Percentiles rank a stretch among this genome's conserved stretches.
These are phyloP conservation scores for Seiridium unicorne DNA, from an alignment of 2,329 filamentous ascomycete species.

Conservation along the genomic window DNA sequence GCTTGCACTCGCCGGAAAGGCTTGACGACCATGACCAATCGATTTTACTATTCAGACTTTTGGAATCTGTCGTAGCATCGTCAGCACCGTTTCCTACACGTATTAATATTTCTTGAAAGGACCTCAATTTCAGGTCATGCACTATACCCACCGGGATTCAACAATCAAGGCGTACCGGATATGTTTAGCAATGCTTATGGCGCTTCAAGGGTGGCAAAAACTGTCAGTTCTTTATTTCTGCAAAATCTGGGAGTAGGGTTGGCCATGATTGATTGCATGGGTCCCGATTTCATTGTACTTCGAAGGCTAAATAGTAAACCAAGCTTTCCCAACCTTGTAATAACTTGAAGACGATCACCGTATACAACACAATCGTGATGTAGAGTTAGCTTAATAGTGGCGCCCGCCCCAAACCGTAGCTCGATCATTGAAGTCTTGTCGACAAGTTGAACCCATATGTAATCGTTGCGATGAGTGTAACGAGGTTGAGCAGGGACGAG, in stretches of 20 bases:
- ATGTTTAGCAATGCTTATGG: slow-evolving; percentile 7
- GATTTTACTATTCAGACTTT: neutral
- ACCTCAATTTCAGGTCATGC: slow-evolving; percentile 12
- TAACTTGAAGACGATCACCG: neutral
- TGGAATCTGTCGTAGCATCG: neutral
- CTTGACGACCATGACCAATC: slow-evolving; percentile 11
- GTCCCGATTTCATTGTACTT: neutral
- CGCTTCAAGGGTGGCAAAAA: neutral
- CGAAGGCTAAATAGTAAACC: neutral
- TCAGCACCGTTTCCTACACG: neutral
- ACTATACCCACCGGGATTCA: slow-evolving; percentile 14
- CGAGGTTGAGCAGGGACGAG: slow-evolving; percentile 76
- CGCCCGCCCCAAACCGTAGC: no score
- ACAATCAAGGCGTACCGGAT: slow-evolving; percentile 15
- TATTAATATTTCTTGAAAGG: neutral
- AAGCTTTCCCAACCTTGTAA: neutral
- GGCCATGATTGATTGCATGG: neutral
- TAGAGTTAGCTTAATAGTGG: neutral
- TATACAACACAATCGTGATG: neutral
- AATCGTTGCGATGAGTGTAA: slow-evolving; percentile 66
- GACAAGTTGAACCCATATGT: slow-evolving; percentile 78
- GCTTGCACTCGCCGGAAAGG: slow-evolving; percentile 28
- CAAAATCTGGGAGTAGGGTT: neutral
- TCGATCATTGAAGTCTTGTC: slow-evolving; percentile 44
- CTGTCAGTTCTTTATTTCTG: neutral